Percentiles rank a stretch among this genome's conserved stretches.
Evolutionary conservation across 78 protist species (phyloP).

Genomic region (Dictyostelium discoideum): DNA sequence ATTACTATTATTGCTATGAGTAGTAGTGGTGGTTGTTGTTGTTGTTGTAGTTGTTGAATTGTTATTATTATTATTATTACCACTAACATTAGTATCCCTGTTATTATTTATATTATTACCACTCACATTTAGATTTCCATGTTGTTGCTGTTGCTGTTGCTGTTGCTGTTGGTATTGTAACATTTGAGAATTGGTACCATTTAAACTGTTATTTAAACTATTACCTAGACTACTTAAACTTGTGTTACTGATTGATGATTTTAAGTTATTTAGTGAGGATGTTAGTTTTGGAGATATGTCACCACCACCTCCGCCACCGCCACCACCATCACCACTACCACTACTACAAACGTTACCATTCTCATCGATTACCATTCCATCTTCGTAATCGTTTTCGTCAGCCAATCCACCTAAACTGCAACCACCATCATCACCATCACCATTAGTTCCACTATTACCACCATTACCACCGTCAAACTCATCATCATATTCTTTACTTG

Average conservation of each 20-base stretch:
- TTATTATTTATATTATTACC: conserved; percentile 9
- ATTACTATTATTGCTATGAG: neutral
- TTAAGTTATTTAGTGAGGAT: neutral
- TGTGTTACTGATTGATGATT: neutral
- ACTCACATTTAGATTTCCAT: neutral
- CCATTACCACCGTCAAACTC: conserved; percentile 11
- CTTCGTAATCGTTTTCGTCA: neutral
- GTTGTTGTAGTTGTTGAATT: neutral
- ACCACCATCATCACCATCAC: neutral
- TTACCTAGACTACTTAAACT: neutral
- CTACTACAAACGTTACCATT: neutral
- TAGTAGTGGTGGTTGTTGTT: neutral
- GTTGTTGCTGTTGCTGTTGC: neutral
- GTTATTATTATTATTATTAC: neutral
- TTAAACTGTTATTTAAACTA: conserved; percentile 6
- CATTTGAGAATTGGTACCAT: neutral
- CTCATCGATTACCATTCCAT: neutral
- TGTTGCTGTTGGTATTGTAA: neutral
- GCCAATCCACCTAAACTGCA: neutral
- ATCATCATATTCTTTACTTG: conserved; percentile 15
- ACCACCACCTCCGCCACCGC: neutral
- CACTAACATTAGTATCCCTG: neutral
- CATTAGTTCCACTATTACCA: neutral
- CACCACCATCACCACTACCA: neutral
- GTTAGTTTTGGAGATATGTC: neutral